phyloP scores from a whole-genome alignment of 768 basidiomycete species.

The Macrolepiota dolichaula region DNA sequence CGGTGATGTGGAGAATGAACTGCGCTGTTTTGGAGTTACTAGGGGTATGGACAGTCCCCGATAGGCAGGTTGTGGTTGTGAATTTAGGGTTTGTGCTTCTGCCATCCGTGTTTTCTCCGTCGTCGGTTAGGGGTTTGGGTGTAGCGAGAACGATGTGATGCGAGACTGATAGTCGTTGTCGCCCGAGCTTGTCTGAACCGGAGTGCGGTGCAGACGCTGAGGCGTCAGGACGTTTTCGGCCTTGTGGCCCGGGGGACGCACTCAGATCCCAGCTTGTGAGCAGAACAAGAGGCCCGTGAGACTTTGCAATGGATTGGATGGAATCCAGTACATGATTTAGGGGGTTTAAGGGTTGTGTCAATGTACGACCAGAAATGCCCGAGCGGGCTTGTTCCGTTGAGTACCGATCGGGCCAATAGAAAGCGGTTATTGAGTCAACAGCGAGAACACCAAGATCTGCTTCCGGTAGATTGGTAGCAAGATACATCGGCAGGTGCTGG shows the following conservation, averaged over 20 bases:
- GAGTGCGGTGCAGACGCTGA: background rate
- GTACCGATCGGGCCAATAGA: slow-evolving; percentile 77
- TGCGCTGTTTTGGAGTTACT: slow-evolving; percentile 1
- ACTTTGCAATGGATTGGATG: slow-evolving; percentile 21
- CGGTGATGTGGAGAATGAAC: slow-evolving; percentile 4
- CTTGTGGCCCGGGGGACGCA: slow-evolving; percentile 6
- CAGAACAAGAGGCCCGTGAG: slow-evolving; percentile 14
- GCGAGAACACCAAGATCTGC: slow-evolving; percentile 63
- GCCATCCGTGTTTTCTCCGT: background rate
- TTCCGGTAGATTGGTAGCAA: slow-evolving; percentile 42
- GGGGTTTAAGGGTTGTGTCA: slow-evolving; percentile 13
- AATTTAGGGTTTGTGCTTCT: background rate
- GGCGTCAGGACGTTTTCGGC: background rate
- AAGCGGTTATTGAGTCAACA: slow-evolving; percentile 74
- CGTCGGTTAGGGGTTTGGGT: background rate
- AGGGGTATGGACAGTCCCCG: slow-evolving; percentile 1
- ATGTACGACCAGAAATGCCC: slow-evolving; percentile 10
- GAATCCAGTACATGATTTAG: slow-evolving; percentile 44
- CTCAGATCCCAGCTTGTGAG: slow-evolving; percentile 16
- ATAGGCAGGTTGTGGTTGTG: background rate
- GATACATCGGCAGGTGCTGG: slow-evolving; percentile 51
- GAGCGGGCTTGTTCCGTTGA: slow-evolving; percentile 49
- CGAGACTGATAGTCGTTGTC: background rate
- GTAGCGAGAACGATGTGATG: background rate
- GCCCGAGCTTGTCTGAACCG: background rate